Conservation (phyloP, 495 filamentous ascomycete genomes). For the Xylaria grammica region DNA sequence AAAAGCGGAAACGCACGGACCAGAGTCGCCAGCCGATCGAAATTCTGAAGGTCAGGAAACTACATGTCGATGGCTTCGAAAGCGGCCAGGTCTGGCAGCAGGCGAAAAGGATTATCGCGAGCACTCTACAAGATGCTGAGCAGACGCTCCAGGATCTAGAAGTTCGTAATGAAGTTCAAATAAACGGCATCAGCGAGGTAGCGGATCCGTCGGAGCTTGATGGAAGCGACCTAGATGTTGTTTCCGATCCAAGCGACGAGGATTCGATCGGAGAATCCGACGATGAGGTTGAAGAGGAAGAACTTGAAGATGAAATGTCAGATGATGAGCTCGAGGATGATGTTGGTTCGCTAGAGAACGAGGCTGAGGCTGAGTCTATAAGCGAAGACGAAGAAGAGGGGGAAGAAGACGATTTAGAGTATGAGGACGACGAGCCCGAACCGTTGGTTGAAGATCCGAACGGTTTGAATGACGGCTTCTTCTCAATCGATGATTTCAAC, state of each 20-base stretch:
- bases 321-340: conserved; percentile 49
- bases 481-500: conserved; percentile 98
- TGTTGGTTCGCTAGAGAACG: conserved; percentile 37
- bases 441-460: conserved; percentile 55
- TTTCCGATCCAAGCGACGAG: conserved; percentile 31
- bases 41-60: conserved; percentile 70
- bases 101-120: conserved; percentile 74
- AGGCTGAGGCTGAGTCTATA: conserved; percentile 38
- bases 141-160: conserved; percentile 57
- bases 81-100: conserved; percentile 94
- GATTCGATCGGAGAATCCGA: conserved; percentile 28
- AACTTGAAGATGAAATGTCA: conserved; percentile 50
- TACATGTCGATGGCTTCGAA: conserved; percentile 88
- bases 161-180: conserved; percentile 41
- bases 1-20: conserved; percentile 68
- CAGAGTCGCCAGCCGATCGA: conserved; percentile 41
- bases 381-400: conserved; percentile 43
- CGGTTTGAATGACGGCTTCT: conserved; percentile 92
- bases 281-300: conserved; percentile 37
- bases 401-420: conserved; percentile 26
- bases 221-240: conserved; percentile 55
- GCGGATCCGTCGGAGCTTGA: conserved; percentile 45
- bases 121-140: conserved; percentile 45
- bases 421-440: conserved; percentile 37
- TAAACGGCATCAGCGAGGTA: conserved; percentile 23